phyloP scores from a whole-genome alignment of 345 rosid species.

The Salix purpurea region DNA sequence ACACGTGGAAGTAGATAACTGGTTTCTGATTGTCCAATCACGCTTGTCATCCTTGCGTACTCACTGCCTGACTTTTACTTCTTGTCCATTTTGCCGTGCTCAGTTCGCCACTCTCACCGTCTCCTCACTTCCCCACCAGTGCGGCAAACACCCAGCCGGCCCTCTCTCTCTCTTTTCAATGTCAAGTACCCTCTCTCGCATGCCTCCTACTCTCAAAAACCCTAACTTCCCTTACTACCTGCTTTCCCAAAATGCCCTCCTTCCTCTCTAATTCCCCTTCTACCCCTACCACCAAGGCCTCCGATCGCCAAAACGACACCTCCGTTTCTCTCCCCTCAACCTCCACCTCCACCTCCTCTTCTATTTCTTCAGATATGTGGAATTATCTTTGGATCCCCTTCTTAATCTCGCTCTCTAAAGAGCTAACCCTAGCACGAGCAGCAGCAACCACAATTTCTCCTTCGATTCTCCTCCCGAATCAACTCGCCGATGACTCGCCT shows the following conservation, averaged over 20 bases:
- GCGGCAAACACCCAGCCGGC: not conserved
- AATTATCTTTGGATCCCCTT: slow-evolving; percentile 47
- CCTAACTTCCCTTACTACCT: not conserved
- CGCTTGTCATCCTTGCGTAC: not conserved
- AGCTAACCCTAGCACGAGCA: slow-evolving; percentile 27
- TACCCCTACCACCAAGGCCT: not conserved
- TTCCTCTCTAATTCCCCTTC: slow-evolving; percentile 33
- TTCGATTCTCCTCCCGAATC: slow-evolving; percentile 44
- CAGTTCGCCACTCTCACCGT: not conserved
- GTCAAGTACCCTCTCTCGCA: not conserved
- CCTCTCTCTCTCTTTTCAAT: not conserved
- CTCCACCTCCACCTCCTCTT: slow-evolving; percentile 24
- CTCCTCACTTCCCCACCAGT: not conserved
- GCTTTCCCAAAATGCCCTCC: slow-evolving; percentile 36
- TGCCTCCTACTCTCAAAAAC: not conserved
- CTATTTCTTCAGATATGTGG: slow-evolving; percentile 33
- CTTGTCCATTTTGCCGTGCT: not conserved
- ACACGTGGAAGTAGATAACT: not conserved
- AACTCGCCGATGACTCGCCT: slow-evolving; percentile 18
- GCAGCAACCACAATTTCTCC: not conserved
- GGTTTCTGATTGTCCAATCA: not conserved
- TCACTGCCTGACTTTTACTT: not conserved
- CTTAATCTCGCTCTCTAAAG: slow-evolving; percentile 47
- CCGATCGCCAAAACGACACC: slow-evolving; percentile 26
- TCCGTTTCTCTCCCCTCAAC: slow-evolving; percentile 26